Conservation (phyloP, 768 basidiomycete genomes). For the Mycena sanguinolenta region DNA sequence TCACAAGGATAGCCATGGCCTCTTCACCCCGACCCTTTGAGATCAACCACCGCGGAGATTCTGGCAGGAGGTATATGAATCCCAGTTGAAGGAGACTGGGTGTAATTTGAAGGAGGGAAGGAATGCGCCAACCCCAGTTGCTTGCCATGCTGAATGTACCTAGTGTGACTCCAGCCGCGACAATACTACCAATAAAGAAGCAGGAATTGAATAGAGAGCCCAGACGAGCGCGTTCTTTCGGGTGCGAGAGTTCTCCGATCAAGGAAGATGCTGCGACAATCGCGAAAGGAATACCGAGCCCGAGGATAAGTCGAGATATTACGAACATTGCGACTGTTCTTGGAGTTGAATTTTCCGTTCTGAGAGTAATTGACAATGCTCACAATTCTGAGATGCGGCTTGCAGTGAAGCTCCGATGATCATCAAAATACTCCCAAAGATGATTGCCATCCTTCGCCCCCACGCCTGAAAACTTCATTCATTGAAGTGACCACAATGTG, state of each 20-base stretch:
- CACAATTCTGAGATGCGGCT: constrained; percentile 13
- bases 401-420: constrained; percentile 11
- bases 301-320: constrained; percentile 19
- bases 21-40: constrained; percentile 50
- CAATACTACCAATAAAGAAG: constrained; percentile 9
- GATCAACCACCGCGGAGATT: constrained; percentile 54
- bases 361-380: background rate
- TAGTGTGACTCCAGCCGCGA: constrained; percentile 2
- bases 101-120: constrained; percentile 52
- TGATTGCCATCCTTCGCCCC: constrained; percentile 60
- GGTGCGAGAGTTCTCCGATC: constrained; percentile 23
- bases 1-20: constrained; percentile 52
- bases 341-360: background rate
- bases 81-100: constrained; percentile 42
- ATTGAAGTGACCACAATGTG: background rate
- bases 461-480: constrained; percentile 36
- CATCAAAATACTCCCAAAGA: constrained; percentile 18
- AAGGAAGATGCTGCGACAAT: constrained; percentile 11
- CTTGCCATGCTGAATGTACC: constrained; percentile 14
- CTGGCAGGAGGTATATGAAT: constrained; percentile 58
- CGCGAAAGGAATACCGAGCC: constrained; percentile 18
- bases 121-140: constrained; percentile 60
- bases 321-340: constrained; percentile 10
- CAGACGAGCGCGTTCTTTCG: constrained; percentile 21
- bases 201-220: constrained; percentile 16